Evolutionary conservation across 169 alveolate genomes (phyloP), one percentile per base, ranked within the genome.

Genomic region (Plasmodium gonderi): DNA sequence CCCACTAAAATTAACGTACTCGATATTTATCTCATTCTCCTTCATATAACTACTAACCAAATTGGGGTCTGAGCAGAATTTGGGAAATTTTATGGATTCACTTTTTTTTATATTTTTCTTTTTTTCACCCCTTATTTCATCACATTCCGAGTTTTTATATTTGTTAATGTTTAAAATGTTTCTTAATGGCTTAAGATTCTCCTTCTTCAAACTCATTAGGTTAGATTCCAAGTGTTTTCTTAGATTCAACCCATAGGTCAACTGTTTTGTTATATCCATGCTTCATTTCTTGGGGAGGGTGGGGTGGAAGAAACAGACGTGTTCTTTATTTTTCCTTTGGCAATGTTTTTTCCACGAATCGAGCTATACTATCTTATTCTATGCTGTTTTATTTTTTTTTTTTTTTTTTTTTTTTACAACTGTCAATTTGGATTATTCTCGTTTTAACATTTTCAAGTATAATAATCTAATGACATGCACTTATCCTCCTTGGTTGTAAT

Each of bases 151-250:
- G 2, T 49, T 40, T 14, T 75, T 64, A 8, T 31, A 14, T 45
- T 54, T 64, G 3, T 31, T 38, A 72, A 90, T 65, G 38, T 65
- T 76, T 45, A 90, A 65, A 42, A 90, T 78, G 38, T 90, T 90
- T 76, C 42, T 76, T 45, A 90, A 54, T 11, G 94, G 94, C 49
- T 76, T 90, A 36, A 90, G 80, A 51, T 90, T 90, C 74, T 90
- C 91, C 44, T 49, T 77, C 60, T 90, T 90, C 42, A 90, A 67
- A 47, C 69, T 77, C 91, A 77, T 26, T 20, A 90, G 29, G 36
- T 90, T 69, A 90, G 49, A 49, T 64, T 65, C 47, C 2, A 85
- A 29, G 45, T 26, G 44, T 2, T 76, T 33, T 38, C 17, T 85
- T 67, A 90, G 42, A 67, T 90, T 90, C 47, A 90, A 40, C 0